phyloP scores from a whole-genome alignment of 257 asterid species.

The Avicennia marina region DNA sequence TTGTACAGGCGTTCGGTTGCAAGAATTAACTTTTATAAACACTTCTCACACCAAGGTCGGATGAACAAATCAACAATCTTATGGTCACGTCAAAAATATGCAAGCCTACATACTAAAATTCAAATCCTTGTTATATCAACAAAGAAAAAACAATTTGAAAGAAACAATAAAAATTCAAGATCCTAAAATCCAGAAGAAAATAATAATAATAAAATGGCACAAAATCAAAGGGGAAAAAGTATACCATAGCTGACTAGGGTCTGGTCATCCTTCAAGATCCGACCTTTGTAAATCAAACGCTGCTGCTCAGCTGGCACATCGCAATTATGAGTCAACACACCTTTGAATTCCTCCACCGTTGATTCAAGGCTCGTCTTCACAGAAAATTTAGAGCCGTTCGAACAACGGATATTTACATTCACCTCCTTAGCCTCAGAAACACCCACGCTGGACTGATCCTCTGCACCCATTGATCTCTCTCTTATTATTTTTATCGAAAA shows the following conservation, averaged over 20 bases:
- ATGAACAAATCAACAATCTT: no score
- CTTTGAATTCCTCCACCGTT: conserved; percentile 34
- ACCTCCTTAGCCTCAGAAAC: conserved; percentile 19
- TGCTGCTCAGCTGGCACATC: conserved; percentile 57
- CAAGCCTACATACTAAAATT: no score
- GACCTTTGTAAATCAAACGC: conserved; percentile 60
- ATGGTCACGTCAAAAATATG: no score
- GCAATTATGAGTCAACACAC: conserved; percentile 34
- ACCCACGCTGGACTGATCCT: conserved; percentile 22
- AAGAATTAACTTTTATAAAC: no score
- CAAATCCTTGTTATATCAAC: no score
- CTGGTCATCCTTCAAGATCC: conserved; percentile 57
- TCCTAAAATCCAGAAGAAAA: background rate
- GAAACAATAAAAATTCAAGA: no score
- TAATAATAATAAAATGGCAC: background rate
- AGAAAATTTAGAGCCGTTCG: conserved; percentile 37
- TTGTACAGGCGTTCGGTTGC: no score
- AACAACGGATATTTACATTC: conserved; percentile 34
- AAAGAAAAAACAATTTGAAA: no score
- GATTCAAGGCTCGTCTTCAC: conserved; percentile 28
- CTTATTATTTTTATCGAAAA: no score
- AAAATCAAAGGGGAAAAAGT: background rate
- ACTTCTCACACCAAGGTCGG: no score
- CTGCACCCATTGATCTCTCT: conserved; percentile 26
- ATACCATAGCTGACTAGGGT: conserved; percentile 55